Evolutionary conservation across 192 early-diverging fungal species (phyloP).

Genomic region (Backusella sp.): DNA sequence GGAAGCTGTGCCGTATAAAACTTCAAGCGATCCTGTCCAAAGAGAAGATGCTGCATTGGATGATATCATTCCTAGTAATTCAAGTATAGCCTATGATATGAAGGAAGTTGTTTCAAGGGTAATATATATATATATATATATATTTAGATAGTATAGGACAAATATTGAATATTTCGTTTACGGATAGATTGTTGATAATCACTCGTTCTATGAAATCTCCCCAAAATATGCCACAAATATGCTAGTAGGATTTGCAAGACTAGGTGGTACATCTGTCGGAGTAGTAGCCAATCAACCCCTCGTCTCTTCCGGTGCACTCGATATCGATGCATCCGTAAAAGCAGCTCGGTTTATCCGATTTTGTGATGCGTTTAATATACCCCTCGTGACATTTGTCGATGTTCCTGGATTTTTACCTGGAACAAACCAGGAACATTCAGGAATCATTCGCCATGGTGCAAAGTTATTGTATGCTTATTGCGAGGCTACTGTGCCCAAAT

Average conservation of each 20-base stretch:
- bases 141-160: background rate
- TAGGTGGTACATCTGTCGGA: slow-evolving; percentile 83
- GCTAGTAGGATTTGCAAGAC: slow-evolving; percentile 82
- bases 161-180: background rate
- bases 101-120: slow-evolving; percentile 71
- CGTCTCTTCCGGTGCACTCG: slow-evolving; percentile 92
- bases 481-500: slow-evolving; percentile 96
- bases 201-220: slow-evolving; percentile 87
- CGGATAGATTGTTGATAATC: slow-evolving; percentile 79
- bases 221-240: slow-evolving; percentile 94
- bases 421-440: slow-evolving; percentile 90
- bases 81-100: slow-evolving; percentile 94
- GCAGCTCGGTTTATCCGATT: slow-evolving; percentile 96
- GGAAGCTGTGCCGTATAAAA: slow-evolving; percentile 59
- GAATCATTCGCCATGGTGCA: slow-evolving; percentile 95
- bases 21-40: slow-evolving; percentile 60
- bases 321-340: slow-evolving; percentile 94
- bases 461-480: slow-evolving; percentile 96
- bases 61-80: slow-evolving; percentile 86
- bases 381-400: slow-evolving; percentile 91
- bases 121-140: background rate
- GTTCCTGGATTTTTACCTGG: slow-evolving; percentile 97
- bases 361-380: slow-evolving; percentile 96
- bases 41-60: slow-evolving; percentile 80
- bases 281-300: slow-evolving; percentile 95